phyloP scores from a whole-genome alignment of 257 asterid species.

The Solanum ossicruentum region DNA sequence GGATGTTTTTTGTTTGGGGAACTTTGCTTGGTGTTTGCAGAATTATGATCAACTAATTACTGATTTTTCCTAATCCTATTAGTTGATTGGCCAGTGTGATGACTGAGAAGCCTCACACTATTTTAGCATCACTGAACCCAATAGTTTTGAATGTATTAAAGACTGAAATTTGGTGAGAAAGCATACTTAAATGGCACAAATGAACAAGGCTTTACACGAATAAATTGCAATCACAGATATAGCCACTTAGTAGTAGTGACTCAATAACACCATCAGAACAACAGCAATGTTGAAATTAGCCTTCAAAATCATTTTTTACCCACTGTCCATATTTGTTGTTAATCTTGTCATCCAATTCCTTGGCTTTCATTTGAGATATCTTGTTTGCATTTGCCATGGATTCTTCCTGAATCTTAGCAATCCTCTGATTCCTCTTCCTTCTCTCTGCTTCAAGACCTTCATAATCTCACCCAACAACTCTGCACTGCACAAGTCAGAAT shows the following conservation, averaged over 20 bases:
- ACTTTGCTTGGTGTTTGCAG: conserved; percentile 10
- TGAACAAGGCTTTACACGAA: background rate
- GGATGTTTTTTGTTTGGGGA: background rate
- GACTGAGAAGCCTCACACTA: background rate
- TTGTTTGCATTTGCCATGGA: conserved; percentile 26
- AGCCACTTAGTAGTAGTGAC: conserved; percentile 30
- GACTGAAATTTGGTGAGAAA: background rate
- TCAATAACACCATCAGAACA: background rate
- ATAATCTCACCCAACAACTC: conserved; percentile 45
- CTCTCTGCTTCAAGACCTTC: conserved; percentile 40
- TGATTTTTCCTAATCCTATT: no score
- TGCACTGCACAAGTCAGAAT: conserved; percentile 42
- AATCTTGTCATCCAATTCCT: conserved; percentile 51
- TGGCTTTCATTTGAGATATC: conserved; percentile 24
- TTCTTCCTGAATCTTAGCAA: conserved; percentile 42
- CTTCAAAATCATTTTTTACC: conserved; percentile 25
- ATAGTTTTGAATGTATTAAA: background rate
- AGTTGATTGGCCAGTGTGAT: no score
- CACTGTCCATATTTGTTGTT: conserved; percentile 43
- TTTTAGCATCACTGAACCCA: background rate
- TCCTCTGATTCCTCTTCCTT: conserved; percentile 32
- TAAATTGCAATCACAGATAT: background rate
- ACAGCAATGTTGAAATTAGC: background rate
- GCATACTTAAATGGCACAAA: background rate
- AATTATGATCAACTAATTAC: no score